These are phyloP conservation scores for Aspergillus thermomutatus DNA, from an alignment of 2,329 filamentous ascomycete species.

Conservation along the genomic window DNA sequence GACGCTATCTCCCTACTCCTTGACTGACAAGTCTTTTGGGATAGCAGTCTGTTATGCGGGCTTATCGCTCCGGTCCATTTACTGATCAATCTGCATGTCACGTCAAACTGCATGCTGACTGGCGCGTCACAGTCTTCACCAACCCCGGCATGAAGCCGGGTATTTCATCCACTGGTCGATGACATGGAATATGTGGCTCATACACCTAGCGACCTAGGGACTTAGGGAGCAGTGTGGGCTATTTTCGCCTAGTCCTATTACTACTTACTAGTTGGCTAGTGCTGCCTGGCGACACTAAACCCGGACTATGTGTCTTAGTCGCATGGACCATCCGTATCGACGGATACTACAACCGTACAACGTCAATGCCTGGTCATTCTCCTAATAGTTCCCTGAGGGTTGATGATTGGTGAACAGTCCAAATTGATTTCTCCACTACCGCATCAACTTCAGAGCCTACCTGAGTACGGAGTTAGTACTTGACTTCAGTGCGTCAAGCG, in stretches of 20 bases:
- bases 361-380: background rate
- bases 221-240: slow-evolving; percentile 3
- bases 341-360: background rate
- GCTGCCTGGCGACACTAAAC: background rate
- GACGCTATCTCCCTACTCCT: background rate
- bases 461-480: background rate
- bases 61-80: too few relatives aligned
- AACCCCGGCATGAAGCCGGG: background rate
- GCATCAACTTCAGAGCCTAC: too few relatives aligned
- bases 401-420: background rate
- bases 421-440: too few relatives aligned
- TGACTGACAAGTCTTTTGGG: too few relatives aligned
- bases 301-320: background rate
- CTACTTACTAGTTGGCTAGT: background rate
- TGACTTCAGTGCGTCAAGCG: background rate
- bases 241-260: background rate
- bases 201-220: too few relatives aligned
- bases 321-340: background rate
- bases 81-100: slow-evolving; percentile 11
- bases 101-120: slow-evolving; percentile 15
- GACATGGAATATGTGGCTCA: background rate
- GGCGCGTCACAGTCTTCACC: background rate
- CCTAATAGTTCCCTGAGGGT: background rate
- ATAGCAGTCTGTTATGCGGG: too few relatives aligned
- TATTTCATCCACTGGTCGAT: too few relatives aligned